Percentiles rank a stretch among this genome's conserved stretches.
phyloP scores from a whole-genome alignment of 2,329 filamentous ascomycete genomes.

The Cladophialophora exuberans region DNA sequence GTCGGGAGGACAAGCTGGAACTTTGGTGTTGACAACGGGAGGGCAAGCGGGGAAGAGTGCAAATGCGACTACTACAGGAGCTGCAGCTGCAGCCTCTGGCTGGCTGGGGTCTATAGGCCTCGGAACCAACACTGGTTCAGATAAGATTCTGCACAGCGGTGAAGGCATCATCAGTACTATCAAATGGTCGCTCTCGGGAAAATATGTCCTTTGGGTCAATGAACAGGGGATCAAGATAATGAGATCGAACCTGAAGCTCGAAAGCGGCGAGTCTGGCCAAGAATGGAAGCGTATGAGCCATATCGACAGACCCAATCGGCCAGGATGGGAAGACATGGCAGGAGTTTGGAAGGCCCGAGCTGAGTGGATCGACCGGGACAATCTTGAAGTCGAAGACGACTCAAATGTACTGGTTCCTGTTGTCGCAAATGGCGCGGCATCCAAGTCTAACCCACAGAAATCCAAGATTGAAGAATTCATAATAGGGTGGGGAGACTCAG shows the following conservation, averaged over 20 bases:
- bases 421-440: constrained; percentile 45
- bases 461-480: constrained; percentile 71
- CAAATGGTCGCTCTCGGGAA: constrained; percentile 91
- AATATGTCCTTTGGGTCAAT: constrained; percentile 93
- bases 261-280: constrained; percentile 73
- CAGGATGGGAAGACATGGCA: constrained; percentile 95
- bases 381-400: constrained; percentile 73
- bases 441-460: constrained; percentile 48
- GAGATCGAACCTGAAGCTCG: constrained; percentile 82
- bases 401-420: constrained; percentile 35
- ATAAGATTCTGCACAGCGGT: constrained; percentile 85
- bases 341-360: constrained; percentile 89
- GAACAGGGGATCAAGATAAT: constrained; percentile 98
- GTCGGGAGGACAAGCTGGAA: constrained; percentile 86
- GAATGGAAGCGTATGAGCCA: constrained; percentile 96
- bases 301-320: constrained; percentile 82
- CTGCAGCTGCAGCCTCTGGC: constrained; percentile 79
- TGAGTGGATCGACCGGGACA: constrained; percentile 89
- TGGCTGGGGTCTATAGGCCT: constrained; percentile 91
- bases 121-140: constrained; percentile 75
- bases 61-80: constrained; percentile 86
- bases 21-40: constrained; percentile 81
- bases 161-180: constrained; percentile 90
- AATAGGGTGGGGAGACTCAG: constrained; percentile 93
- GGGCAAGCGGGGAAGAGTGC: constrained; percentile 75